A percentile compares a stretch with the other conserved stretches of the same genome.
These are phyloP conservation scores for Pterulicium gracile DNA, from an alignment of 1,284 basidiomycete genomes.

Conservation along the genomic window DNA sequence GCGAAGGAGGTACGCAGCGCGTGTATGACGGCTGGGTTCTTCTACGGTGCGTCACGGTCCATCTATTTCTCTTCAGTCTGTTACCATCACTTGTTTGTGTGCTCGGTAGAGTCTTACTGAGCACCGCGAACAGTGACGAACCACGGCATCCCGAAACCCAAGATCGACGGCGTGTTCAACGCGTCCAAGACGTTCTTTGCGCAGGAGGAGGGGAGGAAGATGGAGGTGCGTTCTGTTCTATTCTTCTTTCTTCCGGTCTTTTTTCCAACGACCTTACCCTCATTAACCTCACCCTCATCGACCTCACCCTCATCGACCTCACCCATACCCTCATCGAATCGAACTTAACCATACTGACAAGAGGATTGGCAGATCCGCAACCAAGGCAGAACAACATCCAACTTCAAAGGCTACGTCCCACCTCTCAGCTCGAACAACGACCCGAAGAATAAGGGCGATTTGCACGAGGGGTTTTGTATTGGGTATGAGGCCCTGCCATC, in stretches of 20 bases:
- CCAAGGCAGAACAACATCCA: conserved; percentile 35
- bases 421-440: conserved; percentile 52
- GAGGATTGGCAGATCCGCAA: background rate
- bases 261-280: too few species aligned
- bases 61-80: background rate
- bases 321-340: too few species aligned
- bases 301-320: background rate
- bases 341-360: too few species aligned
- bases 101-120: background rate
- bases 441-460: conserved; percentile 56
- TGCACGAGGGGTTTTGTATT: conserved; percentile 78
- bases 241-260: conserved; percentile 2
- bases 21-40: conserved; percentile 69
- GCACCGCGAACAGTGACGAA: conserved; percentile 46
- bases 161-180: conserved; percentile 34
- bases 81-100: background rate
- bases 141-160: conserved; percentile 48
- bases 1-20: conserved; percentile 55
- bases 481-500: conserved; percentile 47
- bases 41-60: conserved; percentile 47
- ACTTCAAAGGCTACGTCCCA: conserved; percentile 68
- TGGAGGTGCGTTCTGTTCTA: conserved; percentile 29
- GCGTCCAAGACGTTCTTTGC: conserved; percentile 52
- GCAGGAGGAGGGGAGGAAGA: conserved; percentile 45
- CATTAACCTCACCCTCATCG: background rate